Percentiles rank a stretch among this genome's conserved stretches.
Evolutionary conservation across 108 stramenopile genomes (phyloP).

Genomic region (Pseudonitzschia delicatissima): DNA sequence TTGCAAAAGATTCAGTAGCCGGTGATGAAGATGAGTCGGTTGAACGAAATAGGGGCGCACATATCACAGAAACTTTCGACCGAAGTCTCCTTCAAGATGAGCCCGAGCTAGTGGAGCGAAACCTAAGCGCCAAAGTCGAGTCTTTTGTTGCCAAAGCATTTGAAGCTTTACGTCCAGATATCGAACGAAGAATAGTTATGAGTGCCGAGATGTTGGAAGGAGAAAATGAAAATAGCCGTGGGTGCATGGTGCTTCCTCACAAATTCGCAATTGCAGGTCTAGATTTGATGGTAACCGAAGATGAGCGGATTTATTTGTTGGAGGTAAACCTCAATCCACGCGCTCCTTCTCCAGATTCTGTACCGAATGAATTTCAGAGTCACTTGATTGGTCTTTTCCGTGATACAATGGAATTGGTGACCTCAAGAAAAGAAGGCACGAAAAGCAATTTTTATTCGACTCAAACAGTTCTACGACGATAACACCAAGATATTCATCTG

Average conservation of each 20-base stretch:
- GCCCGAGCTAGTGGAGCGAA: slow-evolving; percentile 29
- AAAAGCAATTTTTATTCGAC: slow-evolving; percentile 24
- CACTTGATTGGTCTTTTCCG: slow-evolving; percentile 47
- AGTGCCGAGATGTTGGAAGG: slow-evolving; percentile 5
- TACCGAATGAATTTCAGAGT: slow-evolving; percentile 21
- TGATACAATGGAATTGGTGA: slow-evolving; percentile 38
- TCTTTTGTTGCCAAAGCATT: slow-evolving; percentile 40
- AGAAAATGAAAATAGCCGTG: not conserved
- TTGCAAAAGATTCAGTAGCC: slow-evolving; percentile 39
- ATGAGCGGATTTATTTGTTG: slow-evolving; percentile 35
- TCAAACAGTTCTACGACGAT: slow-evolving; percentile 17
- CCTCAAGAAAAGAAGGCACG: not conserved
- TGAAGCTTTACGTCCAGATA: slow-evolving; percentile 36
- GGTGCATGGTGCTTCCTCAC: slow-evolving; percentile 11
- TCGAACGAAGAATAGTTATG: slow-evolving; percentile 32
- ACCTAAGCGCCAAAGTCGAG: slow-evolving; percentile 30
- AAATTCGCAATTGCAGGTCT: slow-evolving; percentile 48
- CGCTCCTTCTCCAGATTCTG: slow-evolving; percentile 30
- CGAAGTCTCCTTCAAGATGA: slow-evolving; percentile 34
- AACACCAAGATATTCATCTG: no score
- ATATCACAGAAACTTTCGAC: slow-evolving; percentile 30
- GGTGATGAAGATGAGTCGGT: slow-evolving; percentile 6
- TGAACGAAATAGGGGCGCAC: slow-evolving; percentile 31
- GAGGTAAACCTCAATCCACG: slow-evolving; percentile 52
- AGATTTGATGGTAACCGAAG: slow-evolving; percentile 54